Percentiles rank a stretch among this genome's conserved stretches.
These are phyloP conservation scores for Venturia pyrina DNA, from an alignment of 2,329 filamentous ascomycete genomes.

Conservation along the genomic window DNA sequence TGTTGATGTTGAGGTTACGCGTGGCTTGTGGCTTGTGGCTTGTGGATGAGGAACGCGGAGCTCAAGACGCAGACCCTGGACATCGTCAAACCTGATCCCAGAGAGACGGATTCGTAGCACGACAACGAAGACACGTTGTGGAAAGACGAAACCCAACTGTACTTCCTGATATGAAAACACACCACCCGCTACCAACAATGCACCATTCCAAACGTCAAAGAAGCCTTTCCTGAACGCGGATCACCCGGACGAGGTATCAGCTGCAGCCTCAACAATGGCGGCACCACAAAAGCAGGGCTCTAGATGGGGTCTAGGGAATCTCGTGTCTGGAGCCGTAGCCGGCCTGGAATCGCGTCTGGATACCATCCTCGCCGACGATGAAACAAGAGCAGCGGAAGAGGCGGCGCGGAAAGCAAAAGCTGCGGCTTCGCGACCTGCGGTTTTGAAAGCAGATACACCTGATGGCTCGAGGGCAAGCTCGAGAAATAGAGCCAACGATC, in stretches of 20 bases:
- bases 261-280: conserved; percentile 12
- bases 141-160: not conserved
- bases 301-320: conserved; percentile 33
- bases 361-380: conserved; percentile 76
- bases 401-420: conserved; percentile 23
- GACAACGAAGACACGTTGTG: conserved; percentile 4
- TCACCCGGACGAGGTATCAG: not conserved
- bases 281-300: conserved; percentile 8
- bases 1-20: not conserved
- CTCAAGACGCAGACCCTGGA: not conserved
- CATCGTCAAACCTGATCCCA: not conserved
- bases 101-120: not conserved
- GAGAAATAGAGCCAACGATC: conserved; percentile 60
- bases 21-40: not conserved
- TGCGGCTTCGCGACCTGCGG: conserved; percentile 15
- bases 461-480: conserved; percentile 54
- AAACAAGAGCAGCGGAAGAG: conserved; percentile 33
- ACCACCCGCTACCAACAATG: conserved; percentile 9
- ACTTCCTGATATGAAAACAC: not conserved
- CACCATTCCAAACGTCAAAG: conserved; percentile 13
- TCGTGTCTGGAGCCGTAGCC: conserved; percentile 83
- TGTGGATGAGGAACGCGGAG: not conserved
- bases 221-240: conserved; percentile 1
- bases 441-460: conserved; percentile 13
- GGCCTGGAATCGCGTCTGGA: conserved; percentile 90